Conservation (phyloP, 1,139 yeast genomes). For the Pichia sp. region DNA sequence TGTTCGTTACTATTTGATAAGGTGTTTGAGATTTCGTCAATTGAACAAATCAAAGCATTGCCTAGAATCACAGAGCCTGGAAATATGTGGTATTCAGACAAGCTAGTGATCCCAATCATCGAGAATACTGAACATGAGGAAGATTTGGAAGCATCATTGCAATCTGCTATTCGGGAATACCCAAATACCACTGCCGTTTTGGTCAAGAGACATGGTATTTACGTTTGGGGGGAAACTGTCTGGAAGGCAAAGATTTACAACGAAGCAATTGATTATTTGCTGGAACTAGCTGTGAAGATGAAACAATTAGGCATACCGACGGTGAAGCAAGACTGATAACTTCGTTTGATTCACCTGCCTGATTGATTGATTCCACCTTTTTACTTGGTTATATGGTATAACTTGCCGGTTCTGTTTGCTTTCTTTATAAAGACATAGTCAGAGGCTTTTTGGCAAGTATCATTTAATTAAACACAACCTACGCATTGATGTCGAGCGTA, state of each 20-base stretch:
- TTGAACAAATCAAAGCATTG: slow-evolving; percentile 90
- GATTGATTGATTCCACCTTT: too few species aligned
- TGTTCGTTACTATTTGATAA: slow-evolving; percentile 61
- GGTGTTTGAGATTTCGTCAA: slow-evolving; percentile 68
- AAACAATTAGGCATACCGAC: slow-evolving; percentile 51
- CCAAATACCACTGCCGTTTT: slow-evolving; percentile 81
- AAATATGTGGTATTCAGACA: slow-evolving; percentile 65
- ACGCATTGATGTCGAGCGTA: too few species aligned
- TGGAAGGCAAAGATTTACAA: slow-evolving; percentile 92
- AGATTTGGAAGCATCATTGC: slow-evolving; percentile 64
- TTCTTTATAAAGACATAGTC: too few species aligned
- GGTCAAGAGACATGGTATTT: slow-evolving; percentile 90
- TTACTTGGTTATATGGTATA: too few species aligned
- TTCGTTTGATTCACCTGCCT: too few species aligned
- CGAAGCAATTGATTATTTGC: slow-evolving; percentile 85
- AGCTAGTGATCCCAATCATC: slow-evolving; percentile 77
- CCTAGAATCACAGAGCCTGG: slow-evolving; percentile 68
- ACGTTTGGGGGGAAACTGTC: slow-evolving; percentile 90
- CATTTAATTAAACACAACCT: too few species aligned
- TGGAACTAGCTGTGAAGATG: slow-evolving; percentile 84
- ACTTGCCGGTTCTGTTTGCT: too few species aligned
- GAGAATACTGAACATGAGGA: slow-evolving; percentile 89
- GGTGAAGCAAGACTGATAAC: slow-evolving; percentile 17
- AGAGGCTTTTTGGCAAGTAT: too few species aligned
- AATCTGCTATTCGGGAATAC: slow-evolving; percentile 54